Evolutionary conservation across 768 basidiomycete genomes (phyloP).

Genomic region (Porphyrellus cyaneotinctus): DNA sequence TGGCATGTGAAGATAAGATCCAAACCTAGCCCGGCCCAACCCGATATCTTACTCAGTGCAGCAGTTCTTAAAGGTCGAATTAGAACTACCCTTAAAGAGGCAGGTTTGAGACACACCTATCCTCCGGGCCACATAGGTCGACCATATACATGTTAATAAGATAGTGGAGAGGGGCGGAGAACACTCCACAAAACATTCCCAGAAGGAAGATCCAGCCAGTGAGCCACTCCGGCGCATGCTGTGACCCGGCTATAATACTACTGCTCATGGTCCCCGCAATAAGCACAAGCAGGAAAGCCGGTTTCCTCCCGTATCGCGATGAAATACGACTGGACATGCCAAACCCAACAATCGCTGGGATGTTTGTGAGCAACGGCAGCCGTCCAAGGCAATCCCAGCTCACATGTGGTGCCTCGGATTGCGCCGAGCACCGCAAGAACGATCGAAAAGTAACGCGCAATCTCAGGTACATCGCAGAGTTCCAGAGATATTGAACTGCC

Average conservation of each 20-base stretch:
- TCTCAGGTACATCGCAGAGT: conserved; percentile 20
- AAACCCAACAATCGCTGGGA: conserved; percentile 23
- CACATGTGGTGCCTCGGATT: conserved; percentile 20
- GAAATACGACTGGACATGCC: conserved; percentile 22
- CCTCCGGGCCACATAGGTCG: conserved; percentile 23
- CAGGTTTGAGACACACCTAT: conserved; percentile 13
- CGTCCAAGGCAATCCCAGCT: neutral
- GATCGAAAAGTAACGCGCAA: conserved; percentile 22
- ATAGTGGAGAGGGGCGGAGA: conserved; percentile 16
- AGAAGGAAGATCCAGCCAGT: conserved; percentile 15
- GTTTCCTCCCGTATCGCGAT: conserved; percentile 27
- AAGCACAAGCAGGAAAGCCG: conserved; percentile 15
- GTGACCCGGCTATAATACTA: conserved; percentile 17
- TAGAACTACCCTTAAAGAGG: neutral
- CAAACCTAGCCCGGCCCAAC: conserved; percentile 30
- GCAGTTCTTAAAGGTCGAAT: conserved; percentile 21
- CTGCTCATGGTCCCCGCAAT: conserved; percentile 3
- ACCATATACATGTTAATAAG: conserved; percentile 29
- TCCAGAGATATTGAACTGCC: conserved; percentile 5
- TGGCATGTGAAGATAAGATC: neutral
- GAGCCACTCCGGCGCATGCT: conserved; percentile 12
- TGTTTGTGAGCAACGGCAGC: neutral
- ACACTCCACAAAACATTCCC: conserved; percentile 15
- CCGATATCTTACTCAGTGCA: conserved; percentile 23
- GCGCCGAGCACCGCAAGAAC: conserved; percentile 14